Percentiles rank a stretch among this genome's conserved stretches.
phyloP scores from a whole-genome alignment of 108 stramenopile species.

The Aurantiochytrium sp. region DNA sequence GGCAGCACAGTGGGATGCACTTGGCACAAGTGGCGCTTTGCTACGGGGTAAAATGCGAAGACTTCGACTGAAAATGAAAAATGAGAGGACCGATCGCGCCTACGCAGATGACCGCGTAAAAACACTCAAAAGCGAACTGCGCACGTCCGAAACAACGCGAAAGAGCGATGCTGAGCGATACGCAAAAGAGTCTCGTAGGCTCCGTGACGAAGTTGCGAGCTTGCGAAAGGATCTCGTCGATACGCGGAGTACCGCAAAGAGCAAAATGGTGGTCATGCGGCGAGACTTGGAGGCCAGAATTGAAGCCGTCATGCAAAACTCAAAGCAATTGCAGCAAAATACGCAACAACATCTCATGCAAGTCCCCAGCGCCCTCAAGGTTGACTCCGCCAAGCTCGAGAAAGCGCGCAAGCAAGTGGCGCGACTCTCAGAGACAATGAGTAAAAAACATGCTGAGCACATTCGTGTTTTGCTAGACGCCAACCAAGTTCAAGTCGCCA shows the following conservation, averaged over 20 bases:
- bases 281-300: background rate
- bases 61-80: background rate
- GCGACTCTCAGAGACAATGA: background rate
- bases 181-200: background rate
- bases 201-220: background rate
- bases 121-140: background rate
- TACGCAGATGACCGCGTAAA: background rate
- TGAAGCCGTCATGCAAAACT: background rate
- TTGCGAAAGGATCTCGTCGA: background rate
- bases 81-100: background rate
- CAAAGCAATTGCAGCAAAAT: background rate
- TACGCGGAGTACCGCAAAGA: background rate
- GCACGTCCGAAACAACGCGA: background rate
- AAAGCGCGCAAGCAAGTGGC: background rate
- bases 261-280: background rate
- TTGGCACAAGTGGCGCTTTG: background rate
- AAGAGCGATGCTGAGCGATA: background rate
- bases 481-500: background rate
- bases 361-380: background rate
- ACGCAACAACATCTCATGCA: background rate
- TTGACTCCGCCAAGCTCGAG: background rate
- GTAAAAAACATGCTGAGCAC: background rate
- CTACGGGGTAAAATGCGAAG: background rate
- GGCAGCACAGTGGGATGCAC: background rate
- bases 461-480: background rate